Base-by-base conservation (phyloP, 2,329 filamentous ascomycete species). In the Sporothrix pseudoabietina region DNA sequence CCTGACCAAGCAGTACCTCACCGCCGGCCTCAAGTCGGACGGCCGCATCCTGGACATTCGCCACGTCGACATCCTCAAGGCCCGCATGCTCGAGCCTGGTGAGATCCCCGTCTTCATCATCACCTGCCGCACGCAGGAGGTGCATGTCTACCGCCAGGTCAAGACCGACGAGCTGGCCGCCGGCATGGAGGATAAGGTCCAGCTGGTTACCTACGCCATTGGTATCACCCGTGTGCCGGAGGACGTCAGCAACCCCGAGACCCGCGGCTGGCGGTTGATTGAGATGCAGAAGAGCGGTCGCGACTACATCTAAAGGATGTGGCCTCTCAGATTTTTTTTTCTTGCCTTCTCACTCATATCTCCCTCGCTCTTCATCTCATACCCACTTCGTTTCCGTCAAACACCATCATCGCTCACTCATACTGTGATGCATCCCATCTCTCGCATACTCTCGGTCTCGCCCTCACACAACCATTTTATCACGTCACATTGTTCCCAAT, bases 141-240 rank as follows among this genome's bases (percentile, higher is more conserved):
- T 99, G 12, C 96, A 99, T 80, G 94, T 98, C 19, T 99, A 98
- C 85, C 89, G 92, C 75, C 97, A 98, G 77, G 90, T 91, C 74
- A 98, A 99, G 87, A 91, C 91, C 0, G 91, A 91, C 76, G 87
- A 98, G 82, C 88, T 99, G 66, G 94, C 95, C 3, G 95, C 95
- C 14, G 96, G 96, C 59, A 98, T 98, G 94, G 96, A 99, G 83
- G 96, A 99, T 83, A 97, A 94, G 84, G 96, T 99, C 32, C 96
- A 99, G 83, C 90, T 97, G 77, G 96, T 99, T 77, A 98, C 96
- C 1, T 99, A 99, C 80, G 96, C 95, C 76, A 98, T 99, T 78
- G 96, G 96, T 78, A 92, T 99, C 75, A 99, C 96, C 3, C 88
- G 96, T 77, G 90, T 97, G 74, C 91, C 96, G 1, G 96, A 99